Conservation (phyloP, 1,139 yeast species). For the Lodderomyces orthopsilosis region DNA sequence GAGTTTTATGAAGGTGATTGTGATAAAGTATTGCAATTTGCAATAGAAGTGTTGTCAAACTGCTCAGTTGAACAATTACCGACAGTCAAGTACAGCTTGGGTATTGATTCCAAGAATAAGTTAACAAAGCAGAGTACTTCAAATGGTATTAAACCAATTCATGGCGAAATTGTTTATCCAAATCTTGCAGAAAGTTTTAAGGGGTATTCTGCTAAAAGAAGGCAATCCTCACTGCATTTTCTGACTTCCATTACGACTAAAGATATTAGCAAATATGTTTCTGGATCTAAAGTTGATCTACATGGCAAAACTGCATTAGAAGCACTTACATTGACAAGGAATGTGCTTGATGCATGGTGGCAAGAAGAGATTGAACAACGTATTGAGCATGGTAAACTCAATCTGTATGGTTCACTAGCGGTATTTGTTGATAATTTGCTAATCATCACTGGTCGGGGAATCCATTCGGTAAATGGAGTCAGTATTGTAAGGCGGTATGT, state of each 20-base stretch:
- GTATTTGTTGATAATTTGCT: conserved; percentile 32
- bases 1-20: conserved; percentile 41
- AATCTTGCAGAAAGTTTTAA: conserved; percentile 1
- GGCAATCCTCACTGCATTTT: neutral
- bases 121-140: neutral
- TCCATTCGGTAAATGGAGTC: conserved; percentile 55
- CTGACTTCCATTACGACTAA: neutral
- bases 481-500: conserved; percentile 44
- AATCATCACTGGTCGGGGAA: conserved; percentile 60
- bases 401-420: conserved; percentile 28
- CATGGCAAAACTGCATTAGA: conserved; percentile 47
- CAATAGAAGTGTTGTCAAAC: conserved; percentile 8
- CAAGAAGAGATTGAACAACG: conserved; percentile 40
- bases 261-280: conserved; percentile 7
- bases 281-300: conserved; percentile 41
- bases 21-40: conserved; percentile 27
- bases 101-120: neutral
- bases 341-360: conserved; percentile 54
- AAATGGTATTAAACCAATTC: too few species aligned
- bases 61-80: neutral
- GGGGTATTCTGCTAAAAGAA: conserved; percentile 1
- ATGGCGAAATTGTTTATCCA: neutral
- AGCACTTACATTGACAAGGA: conserved; percentile 37
- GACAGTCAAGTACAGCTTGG: neutral
- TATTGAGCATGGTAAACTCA: conserved; percentile 34